Base-by-base conservation (phyloP, 495 filamentous ascomycete genomes). In the Ramalina intermedia region DNA sequence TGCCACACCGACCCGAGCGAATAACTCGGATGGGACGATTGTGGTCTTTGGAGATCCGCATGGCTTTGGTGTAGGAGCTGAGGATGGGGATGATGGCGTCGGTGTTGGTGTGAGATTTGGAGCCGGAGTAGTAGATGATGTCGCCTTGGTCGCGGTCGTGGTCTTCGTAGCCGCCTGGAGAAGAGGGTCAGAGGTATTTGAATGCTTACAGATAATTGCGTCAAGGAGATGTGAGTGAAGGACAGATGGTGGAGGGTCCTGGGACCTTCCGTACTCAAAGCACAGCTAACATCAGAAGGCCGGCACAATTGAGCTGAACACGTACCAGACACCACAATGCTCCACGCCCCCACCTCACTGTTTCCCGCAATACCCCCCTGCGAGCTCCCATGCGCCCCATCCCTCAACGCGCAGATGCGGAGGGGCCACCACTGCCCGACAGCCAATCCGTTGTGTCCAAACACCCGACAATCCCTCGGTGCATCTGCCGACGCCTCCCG, bases 391-490 rank as follows among this genome's bases (percentile, higher is more conserved):
- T 79, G 75, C 0, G 69, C 73, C 11, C 75, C 75, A 36, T 69
- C 67, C 23, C 64, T 63, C 9, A 72, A 57, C 0, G 75, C 72
- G 4, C 61, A 65, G 4, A 63, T 56, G n/a, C 71, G 69, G 6
- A 61, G 55, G 0, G 74, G 70, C 58, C 63, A 79, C 74, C 75
- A 79, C 35, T 59, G 55, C 12, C 75, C 74, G 0, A 73, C 55
- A 0, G 4, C 12, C 9, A 74, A 53, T 4, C 57, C 55, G 46
- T 76, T 76, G 37, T 69, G 55, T 0, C 75, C 75, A 43, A 66
- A 67, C 0, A 69, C 61, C 13, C 37, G 12, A 35, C 6, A 64
- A 3, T 51, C 48, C 11, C 18, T 39, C n/a, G 49, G 2, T 33
- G 8, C 5, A 33, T 33, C 29, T 3, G 8, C 29, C 29, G 29